phyloP scores from a whole-genome alignment of 2,329 filamentous ascomycete genomes.

The Beauveria sp. region DNA sequence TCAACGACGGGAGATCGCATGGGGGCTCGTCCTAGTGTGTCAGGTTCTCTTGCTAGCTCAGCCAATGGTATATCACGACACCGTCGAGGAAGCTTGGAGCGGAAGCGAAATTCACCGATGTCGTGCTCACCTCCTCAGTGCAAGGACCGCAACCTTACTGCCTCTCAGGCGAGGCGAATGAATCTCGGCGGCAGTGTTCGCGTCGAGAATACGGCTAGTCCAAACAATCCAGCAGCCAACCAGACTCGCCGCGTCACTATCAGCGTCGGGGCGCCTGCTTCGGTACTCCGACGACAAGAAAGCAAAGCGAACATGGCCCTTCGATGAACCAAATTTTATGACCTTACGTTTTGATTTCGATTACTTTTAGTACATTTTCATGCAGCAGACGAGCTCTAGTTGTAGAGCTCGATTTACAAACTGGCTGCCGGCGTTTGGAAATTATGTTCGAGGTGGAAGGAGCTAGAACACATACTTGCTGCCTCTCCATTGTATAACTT shows the following conservation, averaged over 20 bases:
- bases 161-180: constrained; percentile 51
- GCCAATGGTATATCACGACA: constrained; percentile 50
- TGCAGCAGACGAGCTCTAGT: neutral
- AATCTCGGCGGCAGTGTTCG: constrained; percentile 40
- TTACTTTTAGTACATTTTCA: neutral
- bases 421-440: constrained; percentile 4
- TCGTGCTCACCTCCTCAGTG: constrained; percentile 41
- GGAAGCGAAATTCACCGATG: constrained; percentile 46
- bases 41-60: constrained; percentile 38
- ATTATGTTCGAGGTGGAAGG: neutral
- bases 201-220: constrained; percentile 21
- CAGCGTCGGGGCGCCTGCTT: constrained; percentile 21
- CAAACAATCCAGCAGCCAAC: constrained; percentile 18
- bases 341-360: neutral
- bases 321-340: constrained; percentile 20
- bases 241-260: constrained; percentile 31
- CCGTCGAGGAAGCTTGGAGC: constrained; percentile 42
- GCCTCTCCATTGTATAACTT: constrained; percentile 9
- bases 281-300: constrained; percentile 23
- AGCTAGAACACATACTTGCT: neutral
- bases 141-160: constrained; percentile 37
- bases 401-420: neutral
- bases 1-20: constrained; percentile 20
- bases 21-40: constrained; percentile 28
- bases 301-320: constrained; percentile 21